A percentile compares a stretch with the other conserved stretches of the same genome.
These are phyloP conservation scores for Adansonia gregorii DNA, from an alignment of 441 rosid genomes.

Conservation along the genomic window DNA sequence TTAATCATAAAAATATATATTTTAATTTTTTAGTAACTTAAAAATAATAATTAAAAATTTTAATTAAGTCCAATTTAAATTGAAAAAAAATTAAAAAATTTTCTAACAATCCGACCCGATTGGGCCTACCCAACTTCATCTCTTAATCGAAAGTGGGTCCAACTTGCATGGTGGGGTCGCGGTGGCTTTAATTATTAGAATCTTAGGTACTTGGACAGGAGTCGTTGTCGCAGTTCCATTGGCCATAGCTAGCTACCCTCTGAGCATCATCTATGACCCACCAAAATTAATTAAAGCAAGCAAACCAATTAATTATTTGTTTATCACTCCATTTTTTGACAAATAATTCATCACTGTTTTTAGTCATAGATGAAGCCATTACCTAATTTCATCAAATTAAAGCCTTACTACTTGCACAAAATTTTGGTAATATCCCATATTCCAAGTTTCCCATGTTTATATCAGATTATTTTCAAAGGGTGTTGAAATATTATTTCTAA, in stretches of 20 bases:
- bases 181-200: slow-evolving; percentile 28
- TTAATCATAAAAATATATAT: no score
- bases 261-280: slow-evolving; percentile 40
- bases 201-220: slow-evolving; percentile 48
- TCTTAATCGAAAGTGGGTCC: no score
- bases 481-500: slow-evolving; percentile 43
- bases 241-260: slow-evolving; percentile 41
- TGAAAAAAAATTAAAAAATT: no score
- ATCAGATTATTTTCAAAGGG: slow-evolving; percentile 11
- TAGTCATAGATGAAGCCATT: neutral
- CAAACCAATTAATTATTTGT: neutral
- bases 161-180: no score
- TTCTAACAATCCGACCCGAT: no score
- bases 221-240: slow-evolving; percentile 53
- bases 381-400: neutral
- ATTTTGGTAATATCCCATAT: neutral
- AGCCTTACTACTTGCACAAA: neutral
- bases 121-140: no score
- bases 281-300: slow-evolving; percentile 19
- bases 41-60: no score
- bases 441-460: no score
- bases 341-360: slow-evolving; percentile 18
- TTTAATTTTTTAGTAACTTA: no score
- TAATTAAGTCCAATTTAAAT: no score
- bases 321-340: neutral